phyloP scores from a whole-genome alignment of 1,284 basidiomycete genomes.

The Tranzscheliella williamsii region DNA sequence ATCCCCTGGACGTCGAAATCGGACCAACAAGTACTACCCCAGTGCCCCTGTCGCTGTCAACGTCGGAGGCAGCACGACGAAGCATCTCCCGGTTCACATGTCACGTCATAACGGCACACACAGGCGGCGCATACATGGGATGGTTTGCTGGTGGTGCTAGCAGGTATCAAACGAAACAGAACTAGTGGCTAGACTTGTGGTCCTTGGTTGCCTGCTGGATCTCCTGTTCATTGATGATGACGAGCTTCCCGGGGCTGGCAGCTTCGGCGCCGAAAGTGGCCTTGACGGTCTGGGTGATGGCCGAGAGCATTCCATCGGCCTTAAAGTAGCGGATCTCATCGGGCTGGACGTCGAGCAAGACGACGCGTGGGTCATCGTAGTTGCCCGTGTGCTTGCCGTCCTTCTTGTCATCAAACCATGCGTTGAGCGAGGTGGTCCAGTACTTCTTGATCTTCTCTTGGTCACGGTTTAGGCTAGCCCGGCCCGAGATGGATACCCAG shows the following conservation, averaged over 20 bases:
- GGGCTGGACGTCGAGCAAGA: conserved; percentile 78
- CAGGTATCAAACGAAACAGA: too few species aligned
- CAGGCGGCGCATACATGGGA: too few species aligned
- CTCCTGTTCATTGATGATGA: conserved; percentile 70
- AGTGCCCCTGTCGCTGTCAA: too few species aligned
- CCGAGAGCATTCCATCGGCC: conserved; percentile 40
- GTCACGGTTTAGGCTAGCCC: conserved; percentile 63
- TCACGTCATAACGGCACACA: neutral
- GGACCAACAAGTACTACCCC: too few species aligned
- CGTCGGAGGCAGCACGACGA: too few species aligned
- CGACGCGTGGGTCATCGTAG: conserved; percentile 77
- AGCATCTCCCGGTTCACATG: too few species aligned
- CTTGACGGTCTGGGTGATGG: conserved; percentile 65
- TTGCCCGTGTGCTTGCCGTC: conserved; percentile 85
- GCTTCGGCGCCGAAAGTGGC: conserved; percentile 67
- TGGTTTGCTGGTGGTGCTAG: too few species aligned
- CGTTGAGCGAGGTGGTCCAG: conserved; percentile 57
- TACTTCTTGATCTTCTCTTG: conserved; percentile 51
- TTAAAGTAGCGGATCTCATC: conserved; percentile 66
- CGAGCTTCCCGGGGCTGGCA: conserved; percentile 70
- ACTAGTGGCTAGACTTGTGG: conserved; percentile 20
- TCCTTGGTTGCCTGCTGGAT: conserved; percentile 63
- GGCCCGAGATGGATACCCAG: conserved; percentile 83
- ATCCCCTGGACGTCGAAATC: too few species aligned
- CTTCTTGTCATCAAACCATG: conserved; percentile 84